Base-by-base conservation (phyloP, 2,329 filamentous ascomycete species). In the Sporothrix schenckii region DNA sequence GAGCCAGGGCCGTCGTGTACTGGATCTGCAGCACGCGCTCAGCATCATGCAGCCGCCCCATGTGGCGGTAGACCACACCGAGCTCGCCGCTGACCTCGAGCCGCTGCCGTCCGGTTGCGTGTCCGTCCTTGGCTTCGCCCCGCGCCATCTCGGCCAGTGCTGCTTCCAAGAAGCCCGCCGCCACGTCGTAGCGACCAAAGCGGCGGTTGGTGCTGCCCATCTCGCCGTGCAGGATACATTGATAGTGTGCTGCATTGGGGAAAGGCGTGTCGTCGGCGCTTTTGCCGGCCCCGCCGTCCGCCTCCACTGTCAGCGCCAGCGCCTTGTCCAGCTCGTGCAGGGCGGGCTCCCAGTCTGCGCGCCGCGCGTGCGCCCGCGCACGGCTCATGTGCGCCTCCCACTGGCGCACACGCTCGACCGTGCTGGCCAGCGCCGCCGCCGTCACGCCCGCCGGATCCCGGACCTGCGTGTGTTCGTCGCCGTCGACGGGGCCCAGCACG, bases 21-120 rank as follows among this genome's bases (percentile, higher is more conserved):
- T 53, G 50, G 19, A 53, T 53, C 30, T 34, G 53, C 53, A 58
- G 53, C 24, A 58, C 30, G 13, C 27, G 53, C 50, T 53, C n/a
- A 5, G 50, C 50, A 58, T 58, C 53, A 4, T 10, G 11, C 9
- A 58, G 53, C 14, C 30, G 53, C 11, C 24, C 53, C 53, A 58
- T 58, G 30, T 58, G 53, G 53, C 53, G 53, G 30, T 30, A 30
- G 24, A 58, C 53, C 53, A 58, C 53, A 21, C 53, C 53, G 24
- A 58, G 27, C 53, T 58, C 53, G 30, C 53, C 53, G 16, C 30
- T 58, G 53, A 58, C 19, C 14, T 58, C 53, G 27, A 58, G 50
- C 6, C 50, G 50, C n/a, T 24, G 50, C n/a, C 7, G 50, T n/a
- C 50, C n/a, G 3, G 9, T 53, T 24, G n/a, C 50, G 3, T 21